A percentile compares a stretch with the other conserved stretches of the same genome.
Evolutionary conservation across 2,329 filamentous ascomycete species (phyloP).

Genomic region (Helicocarpus griseus): DNA sequence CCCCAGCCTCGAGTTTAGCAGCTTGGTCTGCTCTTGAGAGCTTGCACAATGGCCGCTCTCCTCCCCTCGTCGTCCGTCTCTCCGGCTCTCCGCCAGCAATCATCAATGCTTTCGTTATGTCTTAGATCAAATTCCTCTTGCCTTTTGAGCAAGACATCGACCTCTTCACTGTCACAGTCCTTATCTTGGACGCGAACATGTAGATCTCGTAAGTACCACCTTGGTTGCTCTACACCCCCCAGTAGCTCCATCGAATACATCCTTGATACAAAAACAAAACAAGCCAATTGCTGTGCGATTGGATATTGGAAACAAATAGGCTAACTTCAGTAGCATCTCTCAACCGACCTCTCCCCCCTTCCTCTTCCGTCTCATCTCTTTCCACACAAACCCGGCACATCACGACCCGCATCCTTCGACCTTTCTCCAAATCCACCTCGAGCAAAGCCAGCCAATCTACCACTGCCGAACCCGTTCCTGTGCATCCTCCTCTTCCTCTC

Average conservation of each 20-base stretch:
- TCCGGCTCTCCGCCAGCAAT: slow-evolving; percentile 28
- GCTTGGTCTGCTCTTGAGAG: slow-evolving; percentile 2
- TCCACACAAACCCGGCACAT: slow-evolving; percentile 8
- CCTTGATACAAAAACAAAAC: neutral
- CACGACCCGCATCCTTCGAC: slow-evolving; percentile 9
- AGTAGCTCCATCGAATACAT: neutral
- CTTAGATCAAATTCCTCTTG: slow-evolving; percentile 5
- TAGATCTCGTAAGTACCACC: slow-evolving; percentile 6
- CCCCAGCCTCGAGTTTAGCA: neutral
- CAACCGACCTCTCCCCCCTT: slow-evolving; percentile 3
- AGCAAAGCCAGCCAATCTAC: slow-evolving; percentile 7
- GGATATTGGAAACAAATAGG: neutral
- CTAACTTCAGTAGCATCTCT: slow-evolving; percentile 4
- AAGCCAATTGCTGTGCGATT: neutral
- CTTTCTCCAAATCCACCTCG: slow-evolving; percentile 11
- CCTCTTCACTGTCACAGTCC: slow-evolving; percentile 6
- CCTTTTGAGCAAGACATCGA: neutral
- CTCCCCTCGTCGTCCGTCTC: slow-evolving; percentile 17
- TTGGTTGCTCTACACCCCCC: neutral
- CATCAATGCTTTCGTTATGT: slow-evolving; percentile 11
- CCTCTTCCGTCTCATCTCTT: neutral
- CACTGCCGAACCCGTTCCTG: neutral
- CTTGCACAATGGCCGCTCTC: slow-evolving; percentile 5
- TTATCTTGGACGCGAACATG: slow-evolving; percentile 3
- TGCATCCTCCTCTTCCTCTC: slow-evolving; percentile 18